These are phyloP conservation scores for Westerdykella aurantiaca DNA, from an alignment of 2,329 filamentous ascomycete species.

Conservation along the genomic window DNA sequence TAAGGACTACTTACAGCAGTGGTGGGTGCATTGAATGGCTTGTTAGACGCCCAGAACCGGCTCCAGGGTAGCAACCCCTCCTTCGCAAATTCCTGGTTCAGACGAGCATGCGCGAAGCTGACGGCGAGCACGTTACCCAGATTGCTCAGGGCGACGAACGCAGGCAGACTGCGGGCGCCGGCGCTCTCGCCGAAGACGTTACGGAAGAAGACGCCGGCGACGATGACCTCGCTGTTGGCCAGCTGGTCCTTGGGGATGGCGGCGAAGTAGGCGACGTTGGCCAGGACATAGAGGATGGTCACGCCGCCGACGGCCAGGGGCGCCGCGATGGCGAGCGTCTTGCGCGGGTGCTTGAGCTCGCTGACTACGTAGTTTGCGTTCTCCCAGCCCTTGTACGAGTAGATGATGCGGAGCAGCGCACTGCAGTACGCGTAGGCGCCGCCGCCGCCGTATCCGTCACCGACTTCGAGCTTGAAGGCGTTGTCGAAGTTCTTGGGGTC, in stretches of 20 bases:
- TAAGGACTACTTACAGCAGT: constrained; percentile 16
- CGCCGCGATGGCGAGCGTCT: constrained; percentile 52
- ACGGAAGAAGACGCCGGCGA: constrained; percentile 56
- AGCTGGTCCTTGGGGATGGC: constrained; percentile 56
- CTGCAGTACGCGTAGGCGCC: constrained; percentile 46
- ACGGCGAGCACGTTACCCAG: constrained; percentile 58
- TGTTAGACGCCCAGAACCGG: constrained; percentile 63
- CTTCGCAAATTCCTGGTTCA: constrained; percentile 63
- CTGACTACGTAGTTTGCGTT: constrained; percentile 58
- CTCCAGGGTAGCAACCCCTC: constrained; percentile 63
- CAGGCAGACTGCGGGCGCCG: constrained; percentile 38
- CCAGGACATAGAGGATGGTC: constrained; percentile 57
- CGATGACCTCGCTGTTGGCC: constrained; percentile 53
- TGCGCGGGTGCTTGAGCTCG: constrained; percentile 52
- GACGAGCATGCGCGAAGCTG: constrained; percentile 53
- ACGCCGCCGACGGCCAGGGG: constrained; percentile 55
- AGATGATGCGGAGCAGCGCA: constrained; percentile 54
- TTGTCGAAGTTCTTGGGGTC: constrained; percentile 54
- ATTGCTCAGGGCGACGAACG: constrained; percentile 57
- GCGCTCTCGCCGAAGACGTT: constrained; percentile 57
- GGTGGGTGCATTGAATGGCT: constrained; percentile 58
- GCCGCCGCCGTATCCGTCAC: constrained; percentile 31
- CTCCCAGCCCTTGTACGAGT: constrained; percentile 60
- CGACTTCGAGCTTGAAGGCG: constrained; percentile 46
- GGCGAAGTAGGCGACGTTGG: constrained; percentile 61